Evolutionary conservation across 176 grass and related monocot genomes (phyloP).

Genomic region (Carex cristatella): DNA sequence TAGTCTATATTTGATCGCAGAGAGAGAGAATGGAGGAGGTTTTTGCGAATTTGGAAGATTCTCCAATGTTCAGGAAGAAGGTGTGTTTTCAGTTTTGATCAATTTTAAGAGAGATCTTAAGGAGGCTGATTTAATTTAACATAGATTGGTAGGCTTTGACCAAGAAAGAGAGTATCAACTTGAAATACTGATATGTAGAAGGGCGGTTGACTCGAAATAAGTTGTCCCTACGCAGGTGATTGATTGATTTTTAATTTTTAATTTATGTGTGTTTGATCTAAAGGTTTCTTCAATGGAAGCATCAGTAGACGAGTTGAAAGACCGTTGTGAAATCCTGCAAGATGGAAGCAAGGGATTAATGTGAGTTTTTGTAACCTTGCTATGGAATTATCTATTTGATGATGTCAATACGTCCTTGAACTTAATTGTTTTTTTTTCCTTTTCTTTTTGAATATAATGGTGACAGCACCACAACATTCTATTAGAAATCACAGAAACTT

Average conservation of each 20-base stretch:
- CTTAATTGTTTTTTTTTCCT: neutral
- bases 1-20: neutral
- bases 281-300: conserved; percentile 23
- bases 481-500: conserved; percentile 14
- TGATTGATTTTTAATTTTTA: neutral
- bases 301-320: conserved; percentile 18
- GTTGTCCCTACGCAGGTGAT: neutral
- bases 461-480: neutral
- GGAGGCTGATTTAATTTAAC: neutral
- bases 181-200: neutral
- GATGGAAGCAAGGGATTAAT: conserved; percentile 20
- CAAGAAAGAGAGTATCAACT: neutral
- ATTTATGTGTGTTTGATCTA: conserved; percentile 3
- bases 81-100: conserved; percentile 35
- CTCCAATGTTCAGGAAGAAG: conserved; percentile 78
- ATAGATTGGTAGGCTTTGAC: neutral
- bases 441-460: conserved; percentile 1
- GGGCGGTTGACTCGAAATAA: neutral
- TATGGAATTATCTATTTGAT: neutral
- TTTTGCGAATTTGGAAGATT: conserved; percentile 71
- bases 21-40: conserved; percentile 7
- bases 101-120: neutral
- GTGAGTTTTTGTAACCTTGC: neutral
- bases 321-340: conserved; percentile 15
- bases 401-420: conserved; percentile 12